Percentiles rank a stretch among this genome's conserved stretches.
phyloP scores from a whole-genome alignment of 345 rosid species.

The Brassica carinata region DNA sequence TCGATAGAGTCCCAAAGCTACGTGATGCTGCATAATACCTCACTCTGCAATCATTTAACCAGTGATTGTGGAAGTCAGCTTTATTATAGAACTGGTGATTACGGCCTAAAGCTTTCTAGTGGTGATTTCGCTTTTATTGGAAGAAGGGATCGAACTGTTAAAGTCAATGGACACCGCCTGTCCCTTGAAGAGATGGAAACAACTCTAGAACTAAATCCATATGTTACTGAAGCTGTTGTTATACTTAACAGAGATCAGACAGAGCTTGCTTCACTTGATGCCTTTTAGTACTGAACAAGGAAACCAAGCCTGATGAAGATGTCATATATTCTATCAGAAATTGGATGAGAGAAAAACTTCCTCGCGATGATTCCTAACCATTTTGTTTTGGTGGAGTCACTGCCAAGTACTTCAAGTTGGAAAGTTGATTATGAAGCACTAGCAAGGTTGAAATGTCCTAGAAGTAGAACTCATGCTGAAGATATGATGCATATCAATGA shows the following conservation, averaged over 20 bases:
- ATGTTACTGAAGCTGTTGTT: constrained; percentile 72
- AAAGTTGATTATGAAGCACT: constrained; percentile 77
- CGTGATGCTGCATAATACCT: constrained; percentile 52
- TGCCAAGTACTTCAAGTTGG: constrained; percentile 78
- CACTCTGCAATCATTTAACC: constrained; percentile 42
- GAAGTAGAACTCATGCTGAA: constrained; percentile 19
- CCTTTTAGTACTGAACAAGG: constrained; percentile 57
- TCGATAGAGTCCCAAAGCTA: constrained; percentile 39
- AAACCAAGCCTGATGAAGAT: constrained; percentile 43
- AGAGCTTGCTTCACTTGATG: constrained; percentile 51
- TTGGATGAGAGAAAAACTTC: constrained; percentile 69
- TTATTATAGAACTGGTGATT: constrained; percentile 88
- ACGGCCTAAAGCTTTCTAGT: constrained; percentile 60
- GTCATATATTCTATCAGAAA: constrained; percentile 49
- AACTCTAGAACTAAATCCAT: constrained; percentile 55
- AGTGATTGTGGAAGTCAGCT: constrained; percentile 52
- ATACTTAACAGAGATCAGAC: constrained; percentile 46
- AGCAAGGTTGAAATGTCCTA: constrained; percentile 39
- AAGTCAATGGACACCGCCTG: constrained; percentile 82
- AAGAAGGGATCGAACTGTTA: constrained; percentile 78
- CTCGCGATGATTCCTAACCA: constrained; percentile 71
- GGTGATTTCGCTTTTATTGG: constrained; percentile 86
- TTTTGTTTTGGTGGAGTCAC: constrained; percentile 53
- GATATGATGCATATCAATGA: constrained; percentile 37
- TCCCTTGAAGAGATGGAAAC: constrained; percentile 82